Percentiles rank a stretch among this genome's conserved stretches.
phyloP scores from a whole-genome alignment of 1,284 basidiomycete species.

The Cryptococcus jaspeensis region DNA sequence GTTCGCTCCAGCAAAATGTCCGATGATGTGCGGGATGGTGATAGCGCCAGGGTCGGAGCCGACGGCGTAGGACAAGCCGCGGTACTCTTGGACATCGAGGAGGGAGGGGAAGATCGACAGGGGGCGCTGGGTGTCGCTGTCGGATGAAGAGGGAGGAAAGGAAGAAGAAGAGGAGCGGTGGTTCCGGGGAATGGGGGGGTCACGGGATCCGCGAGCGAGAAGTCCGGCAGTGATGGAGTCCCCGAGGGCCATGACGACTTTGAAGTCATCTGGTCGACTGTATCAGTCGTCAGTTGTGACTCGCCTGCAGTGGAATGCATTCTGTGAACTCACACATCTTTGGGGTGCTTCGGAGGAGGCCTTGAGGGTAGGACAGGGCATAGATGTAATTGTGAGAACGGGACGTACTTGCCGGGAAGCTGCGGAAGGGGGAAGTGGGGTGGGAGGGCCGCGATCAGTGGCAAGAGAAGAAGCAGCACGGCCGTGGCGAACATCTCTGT shows the following conservation, averaged over 20 bases:
- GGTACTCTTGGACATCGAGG: constrained; percentile 42
- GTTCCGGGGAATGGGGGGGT: not conserved
- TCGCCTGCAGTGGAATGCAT: not conserved
- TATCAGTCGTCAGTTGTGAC: not conserved
- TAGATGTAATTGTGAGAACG: constrained; percentile 15
- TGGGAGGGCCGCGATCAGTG: not conserved
- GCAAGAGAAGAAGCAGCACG: no score
- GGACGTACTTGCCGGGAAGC: constrained; percentile 24
- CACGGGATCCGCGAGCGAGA: constrained; percentile 31
- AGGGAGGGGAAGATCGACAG: constrained; percentile 3
- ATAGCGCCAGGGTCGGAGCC: constrained; percentile 45
- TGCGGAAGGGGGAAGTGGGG: constrained; percentile 1
- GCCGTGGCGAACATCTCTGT: no score
- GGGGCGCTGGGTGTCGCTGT: not conserved
- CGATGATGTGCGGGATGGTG: constrained; percentile 43
- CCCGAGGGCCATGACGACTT: constrained; percentile 49
- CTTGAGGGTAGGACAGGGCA: constrained; percentile 24
- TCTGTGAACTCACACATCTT: constrained; percentile 29
- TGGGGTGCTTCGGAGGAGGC: constrained; percentile 10
- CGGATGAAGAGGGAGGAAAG: not conserved
- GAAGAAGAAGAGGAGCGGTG: not conserved
- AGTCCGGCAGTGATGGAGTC: constrained; percentile 52
- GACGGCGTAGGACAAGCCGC: constrained; percentile 49
- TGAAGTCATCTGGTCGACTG: constrained; percentile 50
- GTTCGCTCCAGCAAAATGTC: constrained; percentile 19